These are phyloP conservation scores for Coriaria nepalensis DNA, from an alignment of 306 rosid genomes.

Conservation along the genomic window DNA sequence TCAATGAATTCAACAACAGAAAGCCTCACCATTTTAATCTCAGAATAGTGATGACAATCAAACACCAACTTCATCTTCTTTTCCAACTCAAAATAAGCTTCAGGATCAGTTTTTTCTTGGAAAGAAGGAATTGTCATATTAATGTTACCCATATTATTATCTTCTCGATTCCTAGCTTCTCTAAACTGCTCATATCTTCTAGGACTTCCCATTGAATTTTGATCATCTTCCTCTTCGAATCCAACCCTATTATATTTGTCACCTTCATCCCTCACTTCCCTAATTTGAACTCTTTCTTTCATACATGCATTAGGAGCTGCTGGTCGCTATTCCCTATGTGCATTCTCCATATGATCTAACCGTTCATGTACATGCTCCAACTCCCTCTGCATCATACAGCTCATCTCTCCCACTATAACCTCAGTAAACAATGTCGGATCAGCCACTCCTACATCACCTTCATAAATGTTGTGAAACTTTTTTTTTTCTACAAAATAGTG, in stretches of 20 bases:
- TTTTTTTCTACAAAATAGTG: no score
- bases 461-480: no score
- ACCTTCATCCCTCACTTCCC: not conserved
- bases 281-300: no score
- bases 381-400: no score
- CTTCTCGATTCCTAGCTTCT: not conserved
- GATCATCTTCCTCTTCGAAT: not conserved
- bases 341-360: no score
- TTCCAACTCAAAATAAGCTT: not conserved
- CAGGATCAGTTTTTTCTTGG: not conserved
- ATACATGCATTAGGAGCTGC: no score
- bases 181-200: not conserved
- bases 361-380: no score
- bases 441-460: no score
- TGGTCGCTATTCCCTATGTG: no score
- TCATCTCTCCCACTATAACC: no score
- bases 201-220: not conserved
- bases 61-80: not conserved
- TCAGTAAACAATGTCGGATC: no score
- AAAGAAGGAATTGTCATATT: not conserved
- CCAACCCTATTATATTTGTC: not conserved
- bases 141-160: not conserved
- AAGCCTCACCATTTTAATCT: not conserved
- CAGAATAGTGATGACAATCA: not conserved
- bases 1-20: not conserved